A percentile compares a stretch with the other conserved stretches of the same genome.
phyloP scores from a whole-genome alignment of 1,284 basidiomycete genomes.

The Salmacisia buchloeana region DNA sequence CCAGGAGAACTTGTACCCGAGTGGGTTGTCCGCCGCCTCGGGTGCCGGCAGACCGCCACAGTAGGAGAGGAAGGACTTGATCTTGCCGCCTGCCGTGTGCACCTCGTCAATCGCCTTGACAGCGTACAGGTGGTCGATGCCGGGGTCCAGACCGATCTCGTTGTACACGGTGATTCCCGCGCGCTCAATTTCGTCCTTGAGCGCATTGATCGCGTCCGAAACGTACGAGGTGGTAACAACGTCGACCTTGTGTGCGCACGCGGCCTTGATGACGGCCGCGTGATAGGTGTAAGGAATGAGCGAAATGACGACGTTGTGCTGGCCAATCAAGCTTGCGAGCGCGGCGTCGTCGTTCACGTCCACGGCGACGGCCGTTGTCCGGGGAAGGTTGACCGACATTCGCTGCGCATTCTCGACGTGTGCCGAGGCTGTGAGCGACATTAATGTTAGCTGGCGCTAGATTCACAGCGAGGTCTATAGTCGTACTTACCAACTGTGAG shows the following conservation, averaged over 20 bases:
- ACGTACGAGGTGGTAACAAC: conserved; percentile 97
- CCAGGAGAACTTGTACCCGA: conserved; percentile 99
- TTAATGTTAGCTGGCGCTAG: conserved; percentile 68
- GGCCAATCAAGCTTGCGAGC: conserved; percentile 74
- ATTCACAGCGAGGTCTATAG: conserved; percentile 54
- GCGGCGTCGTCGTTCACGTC: conserved; percentile 71
- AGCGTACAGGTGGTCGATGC: conserved; percentile 94
- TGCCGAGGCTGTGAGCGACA: conserved; percentile 48
- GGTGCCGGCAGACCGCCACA: conserved; percentile 94
- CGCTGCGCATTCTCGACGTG: conserved; percentile 58
- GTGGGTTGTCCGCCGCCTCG: conserved; percentile 82
- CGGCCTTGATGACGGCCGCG: conserved; percentile 83
- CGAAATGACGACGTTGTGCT: conserved; percentile 88
- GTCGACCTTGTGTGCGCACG: conserved; percentile 87
- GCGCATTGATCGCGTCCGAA: conserved; percentile 80
- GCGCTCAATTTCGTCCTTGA: conserved; percentile 74
- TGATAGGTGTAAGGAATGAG: conserved; percentile 95
- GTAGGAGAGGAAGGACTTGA: conserved; percentile 92
- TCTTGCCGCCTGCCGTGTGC: conserved; percentile 79
- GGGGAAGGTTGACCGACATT: conserved; percentile 65
- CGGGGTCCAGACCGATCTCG: conserved; percentile 95
- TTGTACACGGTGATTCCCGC: conserved; percentile 95
- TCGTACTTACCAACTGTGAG: conserved; percentile 68
- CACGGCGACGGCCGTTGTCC: conserved; percentile 69
- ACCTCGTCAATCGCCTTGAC: conserved; percentile 94